Conservation (phyloP, 2,329 filamentous ascomycete species). For the Torrubiellomyces zombiae region DNA sequence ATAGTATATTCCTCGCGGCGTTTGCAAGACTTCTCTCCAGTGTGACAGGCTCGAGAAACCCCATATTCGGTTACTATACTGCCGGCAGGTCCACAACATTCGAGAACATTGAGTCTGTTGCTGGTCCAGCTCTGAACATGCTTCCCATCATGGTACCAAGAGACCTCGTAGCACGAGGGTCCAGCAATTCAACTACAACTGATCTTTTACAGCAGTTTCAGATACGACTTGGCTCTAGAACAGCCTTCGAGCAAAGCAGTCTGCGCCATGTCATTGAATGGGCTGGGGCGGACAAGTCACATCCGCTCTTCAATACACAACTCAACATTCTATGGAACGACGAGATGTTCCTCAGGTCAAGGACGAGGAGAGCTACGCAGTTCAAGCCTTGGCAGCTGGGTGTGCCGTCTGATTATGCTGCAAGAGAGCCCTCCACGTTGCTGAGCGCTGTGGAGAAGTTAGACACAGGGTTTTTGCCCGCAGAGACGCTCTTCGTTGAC, state of each 20-base stretch:
- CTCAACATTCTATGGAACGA: slow-evolving; percentile 3
- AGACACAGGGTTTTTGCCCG: too few species aligned
- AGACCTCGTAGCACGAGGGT: neutral
- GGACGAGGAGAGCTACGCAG: neutral
- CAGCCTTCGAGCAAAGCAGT: slow-evolving; percentile 4
- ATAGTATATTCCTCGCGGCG: slow-evolving; percentile 3
- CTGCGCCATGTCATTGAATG: slow-evolving; percentile 1
- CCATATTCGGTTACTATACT: slow-evolving; percentile 1
- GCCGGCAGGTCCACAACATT: too few species aligned
- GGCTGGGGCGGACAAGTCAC: neutral
- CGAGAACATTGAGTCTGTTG: neutral
- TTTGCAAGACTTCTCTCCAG: slow-evolving; percentile 3
- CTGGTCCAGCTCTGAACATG: slow-evolving; percentile 1
- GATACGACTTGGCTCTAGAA: neutral
- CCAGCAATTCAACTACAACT: too few species aligned
- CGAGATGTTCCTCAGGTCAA: neutral
- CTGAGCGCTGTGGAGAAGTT: neutral
- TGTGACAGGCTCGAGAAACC: neutral
- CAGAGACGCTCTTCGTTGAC: neutral
- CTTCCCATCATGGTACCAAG: neutral
- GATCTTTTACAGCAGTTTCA: slow-evolving; percentile 2
- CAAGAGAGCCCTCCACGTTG: neutral
- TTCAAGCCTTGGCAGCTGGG: neutral
- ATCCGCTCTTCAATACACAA: slow-evolving; percentile 2
- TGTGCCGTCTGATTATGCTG: slow-evolving; percentile 1